Evolutionary conservation across 441 rosid species (phyloP), one percentile per base, ranked within the genome.

Genomic region (Macaranga tanarius): DNA sequence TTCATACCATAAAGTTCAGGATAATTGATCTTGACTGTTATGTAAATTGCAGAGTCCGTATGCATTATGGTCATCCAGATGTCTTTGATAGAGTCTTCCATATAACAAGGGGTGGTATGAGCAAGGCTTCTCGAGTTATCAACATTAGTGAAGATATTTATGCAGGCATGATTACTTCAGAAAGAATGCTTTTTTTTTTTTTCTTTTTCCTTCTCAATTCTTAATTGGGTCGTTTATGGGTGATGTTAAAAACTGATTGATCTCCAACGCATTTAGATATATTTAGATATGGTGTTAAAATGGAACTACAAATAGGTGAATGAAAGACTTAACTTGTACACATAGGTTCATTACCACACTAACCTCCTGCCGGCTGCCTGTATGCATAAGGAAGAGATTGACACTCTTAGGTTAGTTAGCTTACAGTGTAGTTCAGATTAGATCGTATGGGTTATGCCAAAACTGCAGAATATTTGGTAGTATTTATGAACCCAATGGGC

Each of bases 61-160:
- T 96, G 98, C 98, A 93, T 85, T 96, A 96, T 86, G 99, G 99
- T 71, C 99, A 96, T 85, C 99, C 99, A 42, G 99, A 96, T 87
- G 95, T 96, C 73, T 96, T 96, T 65, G 97, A 96, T 77, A 85
- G 99, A 90, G 88, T 96, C 72, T 96, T 93, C 78, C 98, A 93
- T 84, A 85, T 96, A 76, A 90, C 97, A 64, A 90, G 99, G 62
- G 99, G 99, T 80, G 99, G 99, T 60, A 93, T 96, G 78, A 96
- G 99, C 95, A 96, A 96, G 91, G 97, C 99, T 73, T 96, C 99
- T 79, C 97, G 98, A 73, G 88, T 96, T 73, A 96, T 96, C 81
- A 96, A 96, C 83, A 93, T 96, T 69, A 96, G 99, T 73, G 99
- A 96, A 84, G 98, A 93, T 81, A 96, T 96, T 52, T 95, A 34